These are phyloP conservation scores for Zizania latifolia DNA, from an alignment of 176 grass and related monocot species.

Conservation along the genomic window DNA sequence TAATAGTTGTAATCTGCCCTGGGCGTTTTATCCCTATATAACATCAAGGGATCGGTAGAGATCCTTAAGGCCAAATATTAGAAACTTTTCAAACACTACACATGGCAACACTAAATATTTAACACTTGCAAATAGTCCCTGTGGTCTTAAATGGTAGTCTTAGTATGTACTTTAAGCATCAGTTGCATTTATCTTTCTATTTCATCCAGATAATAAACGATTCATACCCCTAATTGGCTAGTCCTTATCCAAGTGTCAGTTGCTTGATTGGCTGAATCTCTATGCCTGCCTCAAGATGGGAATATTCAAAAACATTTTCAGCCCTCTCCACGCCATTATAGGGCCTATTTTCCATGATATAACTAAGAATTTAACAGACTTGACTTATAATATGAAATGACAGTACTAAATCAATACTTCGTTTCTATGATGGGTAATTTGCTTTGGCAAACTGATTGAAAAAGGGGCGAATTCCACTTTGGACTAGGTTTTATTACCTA, in stretches of 20 bases:
- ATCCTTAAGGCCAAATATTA: too few species aligned
- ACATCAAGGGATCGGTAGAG: too few species aligned
- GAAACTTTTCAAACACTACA: too few species aligned
- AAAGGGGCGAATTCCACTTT: too few species aligned
- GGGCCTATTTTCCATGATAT: not conserved
- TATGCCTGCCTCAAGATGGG: not conserved
- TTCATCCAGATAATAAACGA: slow-evolving; percentile 13
- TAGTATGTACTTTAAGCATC: not conserved
- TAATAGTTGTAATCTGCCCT: too few species aligned
- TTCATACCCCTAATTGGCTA: not conserved
- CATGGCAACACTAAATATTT: too few species aligned
- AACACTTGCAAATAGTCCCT: not conserved
- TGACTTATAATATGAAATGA: not conserved
- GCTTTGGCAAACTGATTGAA: not conserved
- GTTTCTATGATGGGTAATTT: slow-evolving; percentile 1
- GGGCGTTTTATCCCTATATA: too few species aligned
- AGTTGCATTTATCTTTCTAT: not conserved
- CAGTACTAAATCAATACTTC: not conserved
- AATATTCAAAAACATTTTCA: not conserved
- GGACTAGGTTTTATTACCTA: too few species aligned
- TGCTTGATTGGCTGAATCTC: not conserved
- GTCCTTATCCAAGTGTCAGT: slow-evolving; percentile 19
- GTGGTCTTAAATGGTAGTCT: not conserved
- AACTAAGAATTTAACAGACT: not conserved
- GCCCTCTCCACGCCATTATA: not conserved